Conservation (phyloP, 495 filamentous ascomycete genomes). For the Podospora sp. region DNA sequence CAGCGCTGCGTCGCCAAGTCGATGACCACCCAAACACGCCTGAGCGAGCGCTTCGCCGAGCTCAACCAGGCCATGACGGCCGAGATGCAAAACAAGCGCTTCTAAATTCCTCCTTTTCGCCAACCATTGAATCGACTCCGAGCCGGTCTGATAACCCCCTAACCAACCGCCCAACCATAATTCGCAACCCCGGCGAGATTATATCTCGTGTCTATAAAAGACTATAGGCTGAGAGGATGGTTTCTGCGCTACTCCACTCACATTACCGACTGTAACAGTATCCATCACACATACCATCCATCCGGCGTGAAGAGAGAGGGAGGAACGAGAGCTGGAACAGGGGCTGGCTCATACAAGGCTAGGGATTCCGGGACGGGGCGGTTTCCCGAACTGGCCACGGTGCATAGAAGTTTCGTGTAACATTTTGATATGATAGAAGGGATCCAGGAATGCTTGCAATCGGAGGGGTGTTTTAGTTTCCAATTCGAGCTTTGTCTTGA, state of each 20-base stretch:
- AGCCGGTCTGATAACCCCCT: not conserved
- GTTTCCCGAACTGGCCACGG: no score
- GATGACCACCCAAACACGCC: slow-evolving; percentile 80
- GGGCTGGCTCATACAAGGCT: no score
- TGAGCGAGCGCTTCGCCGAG: slow-evolving; percentile 92
- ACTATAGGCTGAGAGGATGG: not conserved
- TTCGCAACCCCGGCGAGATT: not conserved
- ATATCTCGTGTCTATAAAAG: not conserved
- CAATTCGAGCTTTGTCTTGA: not conserved
- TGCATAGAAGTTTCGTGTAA: not conserved
- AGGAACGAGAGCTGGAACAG: not conserved
- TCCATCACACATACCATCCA: not conserved
- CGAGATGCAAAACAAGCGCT: slow-evolving; percentile 55
- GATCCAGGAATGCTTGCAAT: not conserved
- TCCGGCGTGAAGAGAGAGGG: not conserved
- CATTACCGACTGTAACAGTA: not conserved
- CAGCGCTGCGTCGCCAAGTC: slow-evolving; percentile 94
- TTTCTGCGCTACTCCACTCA: not conserved
- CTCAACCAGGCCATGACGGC: slow-evolving; percentile 83
- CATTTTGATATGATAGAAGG: not conserved
- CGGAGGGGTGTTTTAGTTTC: not conserved
- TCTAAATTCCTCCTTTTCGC: not conserved
- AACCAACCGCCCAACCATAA: not conserved
- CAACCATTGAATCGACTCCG: not conserved
- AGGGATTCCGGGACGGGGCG: no score